These are phyloP conservation scores for Talaromyces sp. DNA, from an alignment of 2,329 filamentous ascomycete genomes.

Conservation along the genomic window DNA sequence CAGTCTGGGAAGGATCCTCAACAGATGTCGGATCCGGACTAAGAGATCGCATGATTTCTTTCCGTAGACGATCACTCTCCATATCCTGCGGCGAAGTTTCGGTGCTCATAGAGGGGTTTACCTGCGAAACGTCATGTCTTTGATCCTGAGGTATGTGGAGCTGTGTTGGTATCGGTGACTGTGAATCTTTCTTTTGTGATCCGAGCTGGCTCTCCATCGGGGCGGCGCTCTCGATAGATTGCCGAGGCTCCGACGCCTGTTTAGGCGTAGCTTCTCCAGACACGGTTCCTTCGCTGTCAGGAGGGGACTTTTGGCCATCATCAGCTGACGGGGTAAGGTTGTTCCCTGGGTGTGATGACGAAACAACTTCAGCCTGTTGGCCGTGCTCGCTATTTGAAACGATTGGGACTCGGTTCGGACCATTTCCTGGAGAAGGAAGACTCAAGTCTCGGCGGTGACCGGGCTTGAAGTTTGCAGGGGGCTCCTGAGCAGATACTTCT, in stretches of 20 bases:
- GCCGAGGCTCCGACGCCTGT: slow-evolving; percentile 3
- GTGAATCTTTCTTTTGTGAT: background rate
- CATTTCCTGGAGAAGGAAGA: slow-evolving; percentile 54
- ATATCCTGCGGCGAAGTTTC: slow-evolving; percentile 32
- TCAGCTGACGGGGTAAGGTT: background rate
- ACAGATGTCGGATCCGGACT: slow-evolving; percentile 26
- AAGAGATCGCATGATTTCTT: slow-evolving; percentile 45
- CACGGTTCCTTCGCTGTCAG: background rate
- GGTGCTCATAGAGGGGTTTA: slow-evolving; percentile 27
- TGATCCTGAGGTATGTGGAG: slow-evolving; percentile 24
- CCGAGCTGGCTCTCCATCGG: background rate
- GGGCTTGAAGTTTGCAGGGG: slow-evolving; percentile 38
- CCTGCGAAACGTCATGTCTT: slow-evolving; percentile 24
- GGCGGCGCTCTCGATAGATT: background rate
- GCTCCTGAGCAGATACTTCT: slow-evolving; percentile 25
- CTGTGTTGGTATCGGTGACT: slow-evolving; percentile 22
- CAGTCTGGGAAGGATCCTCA: background rate
- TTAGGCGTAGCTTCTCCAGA: slow-evolving; percentile 11
- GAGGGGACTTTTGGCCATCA: background rate
- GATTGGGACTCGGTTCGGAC: slow-evolving; percentile 55
- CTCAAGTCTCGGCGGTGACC: slow-evolving; percentile 55
- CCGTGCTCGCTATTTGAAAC: slow-evolving; percentile 40
- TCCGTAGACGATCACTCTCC: slow-evolving; percentile 40
- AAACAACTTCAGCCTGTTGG: slow-evolving; percentile 39
- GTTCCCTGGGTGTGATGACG: slow-evolving; percentile 22